A percentile compares a stretch with the other conserved stretches of the same genome.
These are phyloP conservation scores for Akanthomyces dipterigenus DNA, from an alignment of 2,329 filamentous ascomycete species.

Conservation along the genomic window DNA sequence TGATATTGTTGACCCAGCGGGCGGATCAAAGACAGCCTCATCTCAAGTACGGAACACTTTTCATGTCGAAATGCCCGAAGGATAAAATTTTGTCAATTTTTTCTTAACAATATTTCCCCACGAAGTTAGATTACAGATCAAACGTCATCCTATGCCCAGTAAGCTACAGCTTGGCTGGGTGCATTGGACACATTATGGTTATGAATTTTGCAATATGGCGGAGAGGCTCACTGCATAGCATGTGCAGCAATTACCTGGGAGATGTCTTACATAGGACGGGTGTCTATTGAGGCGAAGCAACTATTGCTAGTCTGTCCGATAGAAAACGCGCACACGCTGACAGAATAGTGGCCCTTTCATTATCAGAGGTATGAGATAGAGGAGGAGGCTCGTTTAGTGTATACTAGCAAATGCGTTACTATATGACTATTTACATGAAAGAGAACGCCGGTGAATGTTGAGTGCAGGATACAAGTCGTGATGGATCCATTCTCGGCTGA, in stretches of 20 bases:
- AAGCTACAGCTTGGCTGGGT: slow-evolving; percentile 42
- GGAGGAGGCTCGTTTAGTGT: neutral
- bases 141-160: slow-evolving; percentile 50
- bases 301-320: neutral
- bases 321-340: neutral
- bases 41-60: slow-evolving; percentile 21
- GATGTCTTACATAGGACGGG: neutral
- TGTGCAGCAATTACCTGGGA: neutral
- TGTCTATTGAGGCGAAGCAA: neutral
- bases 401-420: slow-evolving; percentile 9
- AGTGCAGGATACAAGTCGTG: neutral
- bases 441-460: neutral
- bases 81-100: slow-evolving; percentile 39
- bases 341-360: neutral
- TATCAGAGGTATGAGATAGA: slow-evolving; percentile 9
- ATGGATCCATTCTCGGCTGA: neutral
- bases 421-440: slow-evolving; percentile 5
- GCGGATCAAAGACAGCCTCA: slow-evolving; percentile 17
- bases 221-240: slow-evolving; percentile 12
- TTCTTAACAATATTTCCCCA: slow-evolving; percentile 44
- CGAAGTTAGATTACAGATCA: slow-evolving; percentile 48
- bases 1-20: slow-evolving; percentile 10
- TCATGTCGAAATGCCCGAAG: slow-evolving; percentile 29
- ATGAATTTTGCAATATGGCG: slow-evolving; percentile 50
- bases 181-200: slow-evolving; percentile 58